Evolutionary conservation across 805 yeast genomes (phyloP), one percentile per base, ranked within the genome.

Genomic region (Saccharomyces jurei): DNA sequence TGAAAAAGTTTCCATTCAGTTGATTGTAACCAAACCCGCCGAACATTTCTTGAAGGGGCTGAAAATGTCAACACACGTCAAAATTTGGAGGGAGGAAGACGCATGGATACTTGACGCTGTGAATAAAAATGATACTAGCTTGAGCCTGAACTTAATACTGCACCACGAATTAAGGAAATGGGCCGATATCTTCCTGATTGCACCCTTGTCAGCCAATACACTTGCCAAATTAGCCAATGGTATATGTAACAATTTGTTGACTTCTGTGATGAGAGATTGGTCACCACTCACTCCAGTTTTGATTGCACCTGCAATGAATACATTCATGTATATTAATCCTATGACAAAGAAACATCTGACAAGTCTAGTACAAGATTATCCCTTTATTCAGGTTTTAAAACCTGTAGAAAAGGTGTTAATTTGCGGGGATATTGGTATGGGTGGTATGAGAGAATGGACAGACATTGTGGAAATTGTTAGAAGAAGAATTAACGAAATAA

Each of bases 341-440:
- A 78, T 88, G 52, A 87, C 95, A 0, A 86, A 84, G 63, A 80
- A 84, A 57, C 95, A 87, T 62, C 71, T 87, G 55, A 72, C 74
- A 22, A 72, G 83, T 48, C 69, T 87, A 21, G 72, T 76, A 6
- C 91, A 86, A 60, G 89, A 84, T 60, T 84, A 84, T 74, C 87
- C 90, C 6, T 85, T 82, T 80, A 78, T 86, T 52, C 87, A 84
- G 56, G 78, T 87, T 21, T 71, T 87, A 64, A 85, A 81, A 64
- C 95, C 95, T 0, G 89, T 86, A 25, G 95, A 87, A 62, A 87
- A 87, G 65, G 90, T 87, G 59, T 77, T 74, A 73, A 86, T 71
- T 21, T 87, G 89, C 73, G 95, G 95, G 63, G 95, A 87, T 66
- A 86, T 87, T 58, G 94, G 94, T 13, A 86, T 87, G 94, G 95